A percentile compares a stretch with the other conserved stretches of the same genome.
These are phyloP conservation scores for Saccharomyces kudriavzevii DNA, from an alignment of 805 yeast genomes.

Conservation along the genomic window DNA sequence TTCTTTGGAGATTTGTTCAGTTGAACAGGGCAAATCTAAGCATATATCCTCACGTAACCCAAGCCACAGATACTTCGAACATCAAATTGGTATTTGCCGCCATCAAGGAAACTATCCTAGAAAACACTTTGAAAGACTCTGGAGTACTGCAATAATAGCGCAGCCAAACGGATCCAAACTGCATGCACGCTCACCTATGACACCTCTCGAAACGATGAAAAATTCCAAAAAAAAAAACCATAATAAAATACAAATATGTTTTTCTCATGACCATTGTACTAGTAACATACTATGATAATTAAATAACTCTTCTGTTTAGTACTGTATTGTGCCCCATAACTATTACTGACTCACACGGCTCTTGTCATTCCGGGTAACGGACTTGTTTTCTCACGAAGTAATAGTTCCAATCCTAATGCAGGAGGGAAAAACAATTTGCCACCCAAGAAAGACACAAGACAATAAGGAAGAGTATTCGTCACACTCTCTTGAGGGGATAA, in stretches of 20 bases:
- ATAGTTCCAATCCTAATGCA: neutral
- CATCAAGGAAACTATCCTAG: conserved; percentile 70
- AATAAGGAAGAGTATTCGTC: neutral
- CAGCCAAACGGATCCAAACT: neutral
- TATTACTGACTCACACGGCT: neutral
- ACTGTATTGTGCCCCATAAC: neutral
- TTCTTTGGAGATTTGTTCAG: conserved; percentile 82
- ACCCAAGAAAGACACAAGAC: conserved; percentile 3
- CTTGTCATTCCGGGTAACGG: neutral
- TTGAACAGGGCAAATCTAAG: conserved; percentile 74
- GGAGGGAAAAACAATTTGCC: conserved; percentile 8
- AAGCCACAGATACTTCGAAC: conserved; percentile 88
- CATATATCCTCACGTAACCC: conserved; percentile 85
- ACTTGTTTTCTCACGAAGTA: neutral
- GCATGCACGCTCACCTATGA: neutral
- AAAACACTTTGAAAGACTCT: conserved; percentile 66
- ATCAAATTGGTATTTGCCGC: conserved; percentile 81
- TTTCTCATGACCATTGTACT: conserved; percentile 17
- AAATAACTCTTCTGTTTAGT: neutral
- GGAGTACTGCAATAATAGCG: conserved; percentile 44
- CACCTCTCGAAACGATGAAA: neutral
- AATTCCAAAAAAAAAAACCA: neutral
- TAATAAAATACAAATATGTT: conserved; percentile 10
- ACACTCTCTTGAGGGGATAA: neutral
- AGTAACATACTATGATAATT: neutral